Percentiles rank a stretch among this genome's conserved stretches.
phyloP scores from a whole-genome alignment of 1,284 basidiomycete genomes.

The Papiliotrema nemorosa region DNA sequence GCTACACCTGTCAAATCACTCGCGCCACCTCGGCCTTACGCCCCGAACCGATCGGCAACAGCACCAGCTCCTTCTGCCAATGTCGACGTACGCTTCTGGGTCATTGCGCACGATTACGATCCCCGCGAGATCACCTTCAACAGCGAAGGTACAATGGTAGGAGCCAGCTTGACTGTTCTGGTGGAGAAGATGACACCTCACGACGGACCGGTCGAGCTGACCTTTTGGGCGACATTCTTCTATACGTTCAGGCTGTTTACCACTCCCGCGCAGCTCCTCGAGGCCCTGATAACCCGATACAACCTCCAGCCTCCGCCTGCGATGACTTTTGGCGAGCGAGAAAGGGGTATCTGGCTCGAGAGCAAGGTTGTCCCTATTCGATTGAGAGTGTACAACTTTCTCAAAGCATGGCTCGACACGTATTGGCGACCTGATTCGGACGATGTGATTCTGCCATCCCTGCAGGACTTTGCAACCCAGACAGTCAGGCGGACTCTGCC shows the following conservation, averaged over 20 bases:
- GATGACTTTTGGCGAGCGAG: conserved; percentile 51
- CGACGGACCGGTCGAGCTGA: conserved; percentile 73
- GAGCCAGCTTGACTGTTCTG: conserved; percentile 81
- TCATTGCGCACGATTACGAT: conserved; percentile 50
- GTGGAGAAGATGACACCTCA: conserved; percentile 97
- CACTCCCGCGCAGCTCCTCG: conserved; percentile 69
- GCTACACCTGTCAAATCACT: neutral
- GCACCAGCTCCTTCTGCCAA: conserved; percentile 14
- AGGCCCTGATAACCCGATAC: conserved; percentile 74
- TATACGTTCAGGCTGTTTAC: conserved; percentile 94
- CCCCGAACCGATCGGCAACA: conserved; percentile 13
- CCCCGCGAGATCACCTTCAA: conserved; percentile 85
- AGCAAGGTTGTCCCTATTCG: conserved; percentile 83
- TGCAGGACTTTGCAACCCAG: conserved; percentile 49
- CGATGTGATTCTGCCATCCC: conserved; percentile 41
- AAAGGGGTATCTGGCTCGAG: conserved; percentile 73
- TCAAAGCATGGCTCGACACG: conserved; percentile 88
- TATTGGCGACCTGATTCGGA: conserved; percentile 78
- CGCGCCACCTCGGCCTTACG: conserved; percentile 11
- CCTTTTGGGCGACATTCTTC: conserved; percentile 86
- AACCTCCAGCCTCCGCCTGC: conserved; percentile 57
- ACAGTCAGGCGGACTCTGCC: conserved; percentile 35
- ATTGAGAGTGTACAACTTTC: conserved; percentile 81
- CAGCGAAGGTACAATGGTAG: conserved; percentile 80
- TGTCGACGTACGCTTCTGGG: conserved; percentile 40